phyloP scores from a whole-genome alignment of 2,329 filamentous ascomycete genomes.

The Apiospora koreana region DNA sequence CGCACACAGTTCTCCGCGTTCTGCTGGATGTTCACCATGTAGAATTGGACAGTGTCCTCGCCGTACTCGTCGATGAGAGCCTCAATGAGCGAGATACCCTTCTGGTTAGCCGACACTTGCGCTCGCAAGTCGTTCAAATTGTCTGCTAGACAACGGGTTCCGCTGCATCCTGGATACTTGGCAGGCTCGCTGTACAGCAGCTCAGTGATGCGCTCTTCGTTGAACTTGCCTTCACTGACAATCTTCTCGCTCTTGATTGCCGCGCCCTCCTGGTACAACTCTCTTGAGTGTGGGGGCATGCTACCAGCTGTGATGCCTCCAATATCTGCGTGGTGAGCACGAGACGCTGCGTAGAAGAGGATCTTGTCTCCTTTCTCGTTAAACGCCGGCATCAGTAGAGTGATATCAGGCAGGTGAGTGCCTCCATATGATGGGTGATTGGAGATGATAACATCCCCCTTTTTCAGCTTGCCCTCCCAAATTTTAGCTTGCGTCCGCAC shows the following conservation, averaged over 20 bases:
- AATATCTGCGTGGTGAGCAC: constrained; percentile 82
- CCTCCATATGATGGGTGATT: constrained; percentile 85
- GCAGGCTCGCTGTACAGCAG: constrained; percentile 70
- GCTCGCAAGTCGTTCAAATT: constrained; percentile 81
- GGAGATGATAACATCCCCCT: constrained; percentile 79
- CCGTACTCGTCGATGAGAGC: constrained; percentile 73
- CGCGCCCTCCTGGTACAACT: constrained; percentile 58
- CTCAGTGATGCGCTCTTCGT: constrained; percentile 71
- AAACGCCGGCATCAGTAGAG: constrained; percentile 78
- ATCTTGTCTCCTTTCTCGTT: constrained; percentile 65
- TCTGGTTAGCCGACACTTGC: constrained; percentile 77
- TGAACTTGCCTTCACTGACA: constrained; percentile 73
- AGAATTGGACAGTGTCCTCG: constrained; percentile 72
- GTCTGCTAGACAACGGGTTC: constrained; percentile 72
- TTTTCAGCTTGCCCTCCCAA: constrained; percentile 76
- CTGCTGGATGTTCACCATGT: constrained; percentile 75
- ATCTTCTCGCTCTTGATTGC: constrained; percentile 64
- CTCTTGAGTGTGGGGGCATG: constrained; percentile 70
- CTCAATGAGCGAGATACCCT: constrained; percentile 73
- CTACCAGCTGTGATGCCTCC: constrained; percentile 74
- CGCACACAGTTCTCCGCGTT: constrained; percentile 73
- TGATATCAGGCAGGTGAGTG: constrained; percentile 83
- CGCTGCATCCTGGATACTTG: constrained; percentile 69
- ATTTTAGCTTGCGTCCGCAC: constrained; percentile 77
- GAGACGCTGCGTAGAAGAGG: constrained; percentile 78